Base-by-base conservation (phyloP, 106 monocot species). In the Narthecium ossifragum region DNA sequence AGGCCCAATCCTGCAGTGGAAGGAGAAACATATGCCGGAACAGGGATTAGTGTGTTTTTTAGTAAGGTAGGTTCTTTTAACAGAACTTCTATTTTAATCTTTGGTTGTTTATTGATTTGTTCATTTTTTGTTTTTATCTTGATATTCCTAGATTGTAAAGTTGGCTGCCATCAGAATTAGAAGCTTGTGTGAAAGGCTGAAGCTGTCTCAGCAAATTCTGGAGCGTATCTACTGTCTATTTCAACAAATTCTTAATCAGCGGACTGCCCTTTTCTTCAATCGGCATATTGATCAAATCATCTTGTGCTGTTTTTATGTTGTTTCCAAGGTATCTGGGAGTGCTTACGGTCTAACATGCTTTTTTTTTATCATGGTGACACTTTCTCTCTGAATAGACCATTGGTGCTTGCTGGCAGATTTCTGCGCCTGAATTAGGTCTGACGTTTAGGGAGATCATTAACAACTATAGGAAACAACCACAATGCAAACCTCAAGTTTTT, bases 401-500 rank as follows among this genome's bases (percentile, higher is more conserved):
- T 51, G 21, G 5, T 34, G 20, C 40, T 20, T 53, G 65, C 39
- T 25, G 39, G 65, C 78, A 96, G 90, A 90, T 96, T 30, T 90
- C 86, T n/a, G n/a, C n/a, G n/a, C n/a, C n/a, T 55, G 80, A 86
- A 22, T 38, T 90, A 57, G 77, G 49, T 51, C 53, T 90, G 53
- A 81, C 96, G 8, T 96, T 96, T 55, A 96, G 90, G 84, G 90
- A 90, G 73, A 96, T 96, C 36, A 96, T 96, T 55, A 86, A 80
- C 45, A 77, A 66, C 64, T 96, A 96, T 34, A 83, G 86, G 72
- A 96, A 86, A 48, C 86, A 86, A 71, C 78, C 86, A 26, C 96
- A 96, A 25, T 96, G 94, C 59, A 90, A 89, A 63, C 73, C 90
- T 39, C 96, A 96, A 41, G 90, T 90, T 59, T 96, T 96, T 58